Base-by-base conservation (phyloP, 2,329 filamentous ascomycete species). In the Aspergillus piperis region DNA sequence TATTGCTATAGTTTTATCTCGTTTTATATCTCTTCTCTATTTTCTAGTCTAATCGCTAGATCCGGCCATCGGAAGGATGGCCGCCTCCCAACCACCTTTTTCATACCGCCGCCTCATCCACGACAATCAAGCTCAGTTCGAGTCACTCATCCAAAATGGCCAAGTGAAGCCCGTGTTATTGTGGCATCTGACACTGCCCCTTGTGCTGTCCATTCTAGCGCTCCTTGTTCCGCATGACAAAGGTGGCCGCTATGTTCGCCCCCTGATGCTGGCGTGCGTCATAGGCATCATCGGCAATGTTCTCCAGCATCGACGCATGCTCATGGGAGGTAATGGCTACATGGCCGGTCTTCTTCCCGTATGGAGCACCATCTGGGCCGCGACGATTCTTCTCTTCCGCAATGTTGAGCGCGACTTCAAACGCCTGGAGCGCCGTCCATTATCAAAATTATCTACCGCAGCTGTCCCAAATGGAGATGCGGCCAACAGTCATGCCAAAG, bases 291-390 rank as follows among this genome's bases (percentile, higher is more conserved):
- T 79, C n/a, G 62, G 73, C 13, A 82, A 81, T 65, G 73, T 73
- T 11, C 77, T 84, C 17, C 61, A 66, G 10, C 76, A 76, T 47
- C 81, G 78, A 47, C 79, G 82, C 62, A 80, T 80, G n/a, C 73
- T 81, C 7, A 76, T 78, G 25, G 75, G 84, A 21, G 83, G 80
- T 1, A 78, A 82, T 63, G 81, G 83, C 0, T 83, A 86, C 62
- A 82, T 82, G 13, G 73, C 86, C 15, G 86, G 86, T 0, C 64
- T 88, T 17, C 72, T 84, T 7, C 80, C 76, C 17, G 75, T 80
- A 15, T 88, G 83, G 82, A 81, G 80, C 54, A 74, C 82, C 11
- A 71, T 86, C 36, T 87, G 83, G 82, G 77, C 78, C 36, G 76
- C 76, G 0, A 77, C 81, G 0, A 74, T 88, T 42, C 73, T 88